phyloP scores from a whole-genome alignment of 139 green algal genomes.

The Haematococcus lacustris region DNA sequence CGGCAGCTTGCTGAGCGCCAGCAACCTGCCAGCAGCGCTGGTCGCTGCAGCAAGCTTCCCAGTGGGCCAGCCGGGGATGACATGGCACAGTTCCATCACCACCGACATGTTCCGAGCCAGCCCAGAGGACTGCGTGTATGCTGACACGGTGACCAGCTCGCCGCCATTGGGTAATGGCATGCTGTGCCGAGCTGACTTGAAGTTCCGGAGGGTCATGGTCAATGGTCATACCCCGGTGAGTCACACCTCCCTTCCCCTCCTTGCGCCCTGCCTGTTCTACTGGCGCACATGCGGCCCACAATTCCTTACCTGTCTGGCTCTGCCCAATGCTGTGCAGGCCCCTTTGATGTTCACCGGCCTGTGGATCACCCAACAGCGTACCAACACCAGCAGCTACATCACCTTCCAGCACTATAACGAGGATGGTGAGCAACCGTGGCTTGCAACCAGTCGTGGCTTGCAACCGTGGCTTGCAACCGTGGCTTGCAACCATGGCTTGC shows the following conservation, averaged over 20 bases:
- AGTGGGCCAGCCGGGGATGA: constrained; percentile 4
- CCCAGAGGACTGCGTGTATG: constrained; percentile 16
- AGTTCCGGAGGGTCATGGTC: constrained; percentile 29
- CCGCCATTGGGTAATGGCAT: constrained; percentile 4
- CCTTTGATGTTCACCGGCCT: constrained; percentile 12
- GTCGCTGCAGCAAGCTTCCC: neutral
- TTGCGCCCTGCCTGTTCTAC: too few relatives aligned
- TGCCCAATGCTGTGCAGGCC: too few relatives aligned
- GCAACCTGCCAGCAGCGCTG: constrained; percentile 5
- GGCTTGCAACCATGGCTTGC: too few relatives aligned
- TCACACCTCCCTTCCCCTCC: too few relatives aligned
- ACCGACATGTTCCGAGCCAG: constrained; percentile 20
- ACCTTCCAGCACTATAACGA: constrained; percentile 10
- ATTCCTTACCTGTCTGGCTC: too few relatives aligned
- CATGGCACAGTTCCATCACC: constrained; percentile 20
- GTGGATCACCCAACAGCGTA: constrained; percentile 7
- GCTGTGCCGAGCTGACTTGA: constrained; percentile 14
- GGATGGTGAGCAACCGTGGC: too few relatives aligned
- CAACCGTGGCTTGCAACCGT: too few relatives aligned
- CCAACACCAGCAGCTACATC: constrained; percentile 17
- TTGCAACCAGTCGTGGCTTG: too few relatives aligned
- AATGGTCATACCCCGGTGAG: constrained; percentile 31
- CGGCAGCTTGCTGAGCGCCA: constrained; percentile 31
- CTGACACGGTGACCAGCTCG: neutral
- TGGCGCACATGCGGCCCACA: too few relatives aligned